These are phyloP conservation scores for Yamadazyma membranifaciens DNA, from an alignment of 1,139 yeast species.

Conservation along the genomic window DNA sequence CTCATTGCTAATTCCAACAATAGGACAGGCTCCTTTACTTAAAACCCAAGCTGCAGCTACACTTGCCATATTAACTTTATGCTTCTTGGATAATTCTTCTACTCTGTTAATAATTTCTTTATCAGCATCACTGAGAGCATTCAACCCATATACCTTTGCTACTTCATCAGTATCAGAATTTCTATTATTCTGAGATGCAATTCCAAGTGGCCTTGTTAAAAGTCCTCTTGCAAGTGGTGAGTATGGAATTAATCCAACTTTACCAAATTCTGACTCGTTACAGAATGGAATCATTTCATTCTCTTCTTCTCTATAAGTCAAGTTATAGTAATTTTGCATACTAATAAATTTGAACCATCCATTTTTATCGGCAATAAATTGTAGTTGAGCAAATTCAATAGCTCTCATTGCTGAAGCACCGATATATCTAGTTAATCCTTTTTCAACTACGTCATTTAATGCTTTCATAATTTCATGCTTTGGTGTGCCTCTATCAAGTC, in stretches of 20 bases:
- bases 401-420: conserved; percentile 62
- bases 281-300: conserved; percentile 58
- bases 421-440: conserved; percentile 50
- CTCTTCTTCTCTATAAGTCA: conserved; percentile 59
- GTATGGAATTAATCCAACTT: conserved; percentile 47
- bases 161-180: neutral
- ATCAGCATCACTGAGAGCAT: conserved; percentile 13
- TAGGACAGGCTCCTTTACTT: conserved; percentile 49
- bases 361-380: conserved; percentile 49
- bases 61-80: conserved; percentile 48
- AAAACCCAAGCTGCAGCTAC: conserved; percentile 58
- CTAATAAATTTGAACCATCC: conserved; percentile 57
- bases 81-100: conserved; percentile 48
- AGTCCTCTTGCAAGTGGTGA: conserved; percentile 50
- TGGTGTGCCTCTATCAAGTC: conserved; percentile 44
- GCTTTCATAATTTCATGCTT: conserved; percentile 54
- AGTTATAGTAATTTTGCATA: conserved; percentile 59
- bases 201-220: conserved; percentile 36
- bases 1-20: conserved; percentile 52
- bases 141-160: neutral
- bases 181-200: neutral
- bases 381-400: conserved; percentile 48
- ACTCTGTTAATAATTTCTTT: conserved; percentile 48
- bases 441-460: conserved; percentile 48
- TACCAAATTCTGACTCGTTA: conserved; percentile 29